Evolutionary conservation across 2,329 filamentous ascomycete genomes (phyloP), one percentile per base, ranked within the genome.

Genomic region (Ophiostoma ips): DNA sequence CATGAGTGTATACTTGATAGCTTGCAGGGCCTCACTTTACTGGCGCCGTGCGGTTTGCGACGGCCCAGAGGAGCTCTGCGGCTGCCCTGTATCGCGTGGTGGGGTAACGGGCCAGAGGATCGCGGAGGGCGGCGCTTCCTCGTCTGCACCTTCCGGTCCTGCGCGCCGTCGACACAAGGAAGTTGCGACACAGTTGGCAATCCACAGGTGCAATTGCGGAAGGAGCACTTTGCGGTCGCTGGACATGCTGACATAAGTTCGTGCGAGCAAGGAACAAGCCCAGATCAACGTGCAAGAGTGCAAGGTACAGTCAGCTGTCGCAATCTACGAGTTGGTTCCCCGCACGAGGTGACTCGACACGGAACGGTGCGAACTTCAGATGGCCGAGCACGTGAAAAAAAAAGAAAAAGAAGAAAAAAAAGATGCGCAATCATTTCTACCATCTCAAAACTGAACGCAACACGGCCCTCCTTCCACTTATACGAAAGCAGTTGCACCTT

Each of bases 41-140:
- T 28, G 24, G 8, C 24, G 13, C n/a, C n/a, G n/a, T n/a, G n/a
- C 13, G 16, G 13, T 16, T 45, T 18, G 41, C 37, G 34, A 16
- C 49, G 43, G 49, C 18, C 19, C 16, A 46, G 49, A 46, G 49
- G 49, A 50, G 49, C 49, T 24, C 30, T n/a, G 35, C 41, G 30
- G 49, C 41, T 19, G 34, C 35, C 34, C 36, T 46, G 28, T 9
- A 50, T 47, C 43, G 34, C 49, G 35, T 36, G 43, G 50, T 51
- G 50, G 50, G 37, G 50, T 43, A 47, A 37, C 50, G 50, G 49
- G 49, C 49, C 30, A 51, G 45, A 51, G 49, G 44, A 48, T 28
- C 24, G 31, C 30, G 30, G 30, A 36, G 15, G 18, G 13, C 46
- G 34, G 36, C 19, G 36, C 44, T 24, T 44, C 38, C 13, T 38